Evolutionary conservation across 176 grass and related monocot genomes (phyloP), one percentile per base, ranked within the genome.

Genomic region (Musa beccarii): DNA sequence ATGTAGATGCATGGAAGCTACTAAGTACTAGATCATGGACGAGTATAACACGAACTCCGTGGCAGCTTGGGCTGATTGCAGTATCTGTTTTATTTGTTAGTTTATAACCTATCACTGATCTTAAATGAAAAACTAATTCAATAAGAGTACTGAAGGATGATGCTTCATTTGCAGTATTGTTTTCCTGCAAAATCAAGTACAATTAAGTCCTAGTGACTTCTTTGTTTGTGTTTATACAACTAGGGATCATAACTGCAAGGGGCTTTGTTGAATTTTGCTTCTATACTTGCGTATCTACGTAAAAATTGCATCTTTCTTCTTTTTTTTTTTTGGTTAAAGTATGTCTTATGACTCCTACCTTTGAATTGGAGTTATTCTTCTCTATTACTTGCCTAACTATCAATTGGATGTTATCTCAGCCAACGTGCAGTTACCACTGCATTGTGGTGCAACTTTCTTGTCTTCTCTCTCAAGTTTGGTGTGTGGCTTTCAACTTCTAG

Each of bases 391-490:
- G 63, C 54, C 19, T 70, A 80, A 79, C 49, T 86, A 3, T 52
- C 74, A 73, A 69, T 89, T 57, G 49, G 73, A 80, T 57, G 13
- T 10, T 81, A 61, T 68, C 52, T 79, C 86, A 99, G 89, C 80
- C 96, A 99, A 80, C 87, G 85, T 83, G 96, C 96, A 51, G 96
- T 99, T 86, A 94, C 79, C 75, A 95, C 81, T 8, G 91, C 91
- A 85, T 74, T 99, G 56, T 94, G 91, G 86, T 94, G 95, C 73
- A 99, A 99, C 84, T 99, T 99, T 83, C 96, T 99, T 9, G 96
- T 99, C 79, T 95, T 99, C 80, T 94, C 88, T 25, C 84, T 99
- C 5, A 99, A 99, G 80, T 94, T 94, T 78, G 91, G 96, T 49
- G 91, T 95, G 66, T 99, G 92, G 89, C 78, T 99, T 76, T n/a